Evolutionary conservation across 2,329 filamentous ascomycete genomes (phyloP).

Genomic region (Claviceps africana): DNA sequence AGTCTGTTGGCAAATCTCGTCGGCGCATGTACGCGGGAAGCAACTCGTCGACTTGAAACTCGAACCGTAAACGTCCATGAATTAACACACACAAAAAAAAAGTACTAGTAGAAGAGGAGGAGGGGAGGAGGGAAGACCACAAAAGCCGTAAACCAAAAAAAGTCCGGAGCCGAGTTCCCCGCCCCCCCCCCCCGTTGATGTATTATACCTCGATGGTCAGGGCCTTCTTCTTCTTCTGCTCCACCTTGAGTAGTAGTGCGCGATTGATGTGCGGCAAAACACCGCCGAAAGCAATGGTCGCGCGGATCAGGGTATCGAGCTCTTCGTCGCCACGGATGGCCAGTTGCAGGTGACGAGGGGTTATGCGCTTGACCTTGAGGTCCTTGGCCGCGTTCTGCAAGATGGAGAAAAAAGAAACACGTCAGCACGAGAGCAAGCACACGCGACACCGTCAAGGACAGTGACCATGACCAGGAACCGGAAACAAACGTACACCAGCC

Average conservation of each 20-base stretch:
- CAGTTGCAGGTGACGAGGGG: slow-evolving; percentile 90
- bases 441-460: not conserved
- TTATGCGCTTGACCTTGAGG: slow-evolving; percentile 99
- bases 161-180: not conserved
- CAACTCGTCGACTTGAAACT: slow-evolving; percentile 1
- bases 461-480: not conserved
- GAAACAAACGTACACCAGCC: slow-evolving; percentile 52
- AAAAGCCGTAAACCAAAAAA: slow-evolving; percentile 8
- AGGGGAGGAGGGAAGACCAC: not conserved
- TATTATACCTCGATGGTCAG: slow-evolving; percentile 33
- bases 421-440: not conserved
- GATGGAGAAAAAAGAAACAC: not conserved
- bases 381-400: slow-evolving; percentile 88
- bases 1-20: slow-evolving; percentile 1
- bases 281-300: slow-evolving; percentile 96
- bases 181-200: not conserved
- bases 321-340: slow-evolving; percentile 98
- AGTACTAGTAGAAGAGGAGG: slow-evolving; percentile 6
- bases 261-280: slow-evolving; percentile 98
- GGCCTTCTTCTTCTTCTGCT: slow-evolving; percentile 96
- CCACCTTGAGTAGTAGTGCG: slow-evolving; percentile 85
- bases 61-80: not conserved
- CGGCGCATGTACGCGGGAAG: not conserved
- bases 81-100: not conserved
- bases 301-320: slow-evolving; percentile 90